These are phyloP conservation scores for Lizonia empirigonia DNA, from an alignment of 2,329 filamentous ascomycete species.

Conservation along the genomic window DNA sequence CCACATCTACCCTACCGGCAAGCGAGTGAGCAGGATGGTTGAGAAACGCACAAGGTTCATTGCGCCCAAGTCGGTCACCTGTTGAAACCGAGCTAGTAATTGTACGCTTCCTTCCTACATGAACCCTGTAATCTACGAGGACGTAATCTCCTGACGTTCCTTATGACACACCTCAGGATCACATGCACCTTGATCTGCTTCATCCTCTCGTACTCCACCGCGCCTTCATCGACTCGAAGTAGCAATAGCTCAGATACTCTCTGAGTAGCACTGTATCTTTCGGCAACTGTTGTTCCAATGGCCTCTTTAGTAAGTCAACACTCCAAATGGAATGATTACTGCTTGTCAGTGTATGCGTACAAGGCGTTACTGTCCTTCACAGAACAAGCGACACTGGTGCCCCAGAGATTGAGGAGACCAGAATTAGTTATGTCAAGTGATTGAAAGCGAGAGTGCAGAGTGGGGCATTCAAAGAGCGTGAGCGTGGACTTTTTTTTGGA, in stretches of 20 bases:
- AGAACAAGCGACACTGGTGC: constrained; percentile 8
- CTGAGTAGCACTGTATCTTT: constrained; percentile 14
- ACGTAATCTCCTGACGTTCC: constrained; percentile 21
- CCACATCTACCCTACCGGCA: no score
- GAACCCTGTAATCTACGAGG: not conserved
- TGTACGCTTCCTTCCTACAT: not conserved
- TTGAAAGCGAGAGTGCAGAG: constrained; percentile 19
- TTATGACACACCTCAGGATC: constrained; percentile 20
- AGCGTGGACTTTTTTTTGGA: constrained; percentile 18
- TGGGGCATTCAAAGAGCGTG: constrained; percentile 18
- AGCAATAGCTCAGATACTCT: constrained; percentile 26
- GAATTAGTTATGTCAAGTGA: constrained; percentile 21
- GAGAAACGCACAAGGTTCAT: no score
- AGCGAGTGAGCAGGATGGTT: no score
- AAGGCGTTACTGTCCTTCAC: constrained; percentile 14
- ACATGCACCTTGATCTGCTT: constrained; percentile 21
- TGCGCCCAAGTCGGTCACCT: no score
- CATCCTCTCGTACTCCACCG: constrained; percentile 28
- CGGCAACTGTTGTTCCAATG: constrained; percentile 22
- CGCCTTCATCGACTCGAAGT: constrained; percentile 19
- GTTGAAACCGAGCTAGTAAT: no score
- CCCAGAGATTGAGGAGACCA: constrained; percentile 26
- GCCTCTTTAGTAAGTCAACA: constrained; percentile 13
- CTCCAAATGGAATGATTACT: constrained; percentile 23
- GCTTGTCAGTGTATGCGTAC: constrained; percentile 18